Evolutionary conservation across 352 stramenopile species (phyloP).

Genomic region (Albugo candida): DNA sequence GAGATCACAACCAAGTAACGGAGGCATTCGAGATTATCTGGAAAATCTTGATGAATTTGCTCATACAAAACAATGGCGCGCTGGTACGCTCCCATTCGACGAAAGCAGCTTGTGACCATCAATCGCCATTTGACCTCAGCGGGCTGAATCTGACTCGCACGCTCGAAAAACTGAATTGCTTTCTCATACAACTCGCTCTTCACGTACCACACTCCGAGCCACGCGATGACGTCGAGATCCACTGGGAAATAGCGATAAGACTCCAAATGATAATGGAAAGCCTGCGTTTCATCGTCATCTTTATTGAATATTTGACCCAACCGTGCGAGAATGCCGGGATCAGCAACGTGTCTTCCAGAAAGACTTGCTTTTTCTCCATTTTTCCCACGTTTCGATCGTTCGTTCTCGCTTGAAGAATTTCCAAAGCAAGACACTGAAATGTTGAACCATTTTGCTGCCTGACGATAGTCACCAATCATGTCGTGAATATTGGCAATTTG

Average conservation of each 20-base stretch:
- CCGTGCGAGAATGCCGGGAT: conserved; percentile 61
- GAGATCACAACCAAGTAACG: conserved; percentile 86
- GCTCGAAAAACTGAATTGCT: conserved; percentile 91
- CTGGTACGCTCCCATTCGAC: conserved; percentile 85
- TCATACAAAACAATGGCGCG: conserved; percentile 88
- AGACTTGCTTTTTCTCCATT: conserved; percentile 8
- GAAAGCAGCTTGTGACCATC: conserved; percentile 92
- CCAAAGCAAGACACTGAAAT: conserved; percentile 86
- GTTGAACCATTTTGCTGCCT: conserved; percentile 87
- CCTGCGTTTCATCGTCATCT: conserved; percentile 84
- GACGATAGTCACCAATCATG: conserved; percentile 71
- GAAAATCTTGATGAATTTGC: conserved; percentile 87
- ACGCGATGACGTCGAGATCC: conserved; percentile 93
- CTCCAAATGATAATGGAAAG: conserved; percentile 92
- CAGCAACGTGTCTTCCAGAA: conserved; percentile 38
- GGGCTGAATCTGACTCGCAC: conserved; percentile 86
- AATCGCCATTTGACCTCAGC: conserved; percentile 92
- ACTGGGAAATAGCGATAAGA: conserved; percentile 89
- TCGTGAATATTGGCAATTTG: conserved; percentile 92
- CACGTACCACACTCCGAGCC: conserved; percentile 93
- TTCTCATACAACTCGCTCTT: conserved; percentile 95
- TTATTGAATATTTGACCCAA: conserved; percentile 91
- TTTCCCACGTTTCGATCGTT: conserved; percentile 13
- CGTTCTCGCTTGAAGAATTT: conserved; percentile 36
- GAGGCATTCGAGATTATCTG: conserved; percentile 86